A percentile compares a stretch with the other conserved stretches of the same genome.
Conservation (phyloP, 78 protist genomes). For the Planoprotostelium fungivorum region DNA sequence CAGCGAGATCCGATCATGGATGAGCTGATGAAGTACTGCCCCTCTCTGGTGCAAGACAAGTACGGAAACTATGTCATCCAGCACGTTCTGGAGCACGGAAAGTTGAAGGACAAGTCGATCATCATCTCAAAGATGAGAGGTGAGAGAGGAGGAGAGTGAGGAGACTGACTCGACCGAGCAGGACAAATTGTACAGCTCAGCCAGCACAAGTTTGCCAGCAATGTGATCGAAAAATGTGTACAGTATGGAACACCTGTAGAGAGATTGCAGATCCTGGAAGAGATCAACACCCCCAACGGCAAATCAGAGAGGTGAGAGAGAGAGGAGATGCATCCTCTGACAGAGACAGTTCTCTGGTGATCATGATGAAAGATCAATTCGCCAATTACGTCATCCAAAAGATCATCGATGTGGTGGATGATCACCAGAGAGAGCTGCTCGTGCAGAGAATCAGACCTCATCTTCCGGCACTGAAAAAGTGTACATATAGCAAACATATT, state of each 20-base stretch:
- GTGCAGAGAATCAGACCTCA: constrained; percentile 53
- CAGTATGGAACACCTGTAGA: constrained; percentile 42
- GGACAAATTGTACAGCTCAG: constrained; percentile 74
- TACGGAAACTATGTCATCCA: constrained; percentile 98
- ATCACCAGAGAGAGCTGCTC: constrained; percentile 41
- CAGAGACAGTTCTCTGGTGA: constrained; percentile 6
- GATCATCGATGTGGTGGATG: constrained; percentile 79
- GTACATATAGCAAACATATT: constrained; percentile 91
- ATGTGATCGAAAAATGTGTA: constrained; percentile 70
- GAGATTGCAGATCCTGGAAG: constrained; percentile 57
- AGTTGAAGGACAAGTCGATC: constrained; percentile 11
- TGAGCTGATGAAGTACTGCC: constrained; percentile 71
- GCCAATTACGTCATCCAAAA: constrained; percentile 96
- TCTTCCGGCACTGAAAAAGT: constrained; percentile 57
- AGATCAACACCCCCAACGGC: background rate
- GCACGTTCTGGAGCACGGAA: constrained; percentile 88
- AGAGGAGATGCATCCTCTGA: background rate
- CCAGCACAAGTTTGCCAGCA: constrained; percentile 90
- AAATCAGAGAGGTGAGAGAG: no score
- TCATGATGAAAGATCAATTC: constrained; percentile 88
- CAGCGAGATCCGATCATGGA: constrained; percentile 69
- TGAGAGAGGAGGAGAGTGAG: no score
- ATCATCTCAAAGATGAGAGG: constrained; percentile 15
- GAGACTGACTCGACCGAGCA: no score
- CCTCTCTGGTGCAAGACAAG: constrained; percentile 78